Base-by-base conservation (phyloP, 192 early-diverging fungal genomes). In the Funneliformis geosporum region DNA sequence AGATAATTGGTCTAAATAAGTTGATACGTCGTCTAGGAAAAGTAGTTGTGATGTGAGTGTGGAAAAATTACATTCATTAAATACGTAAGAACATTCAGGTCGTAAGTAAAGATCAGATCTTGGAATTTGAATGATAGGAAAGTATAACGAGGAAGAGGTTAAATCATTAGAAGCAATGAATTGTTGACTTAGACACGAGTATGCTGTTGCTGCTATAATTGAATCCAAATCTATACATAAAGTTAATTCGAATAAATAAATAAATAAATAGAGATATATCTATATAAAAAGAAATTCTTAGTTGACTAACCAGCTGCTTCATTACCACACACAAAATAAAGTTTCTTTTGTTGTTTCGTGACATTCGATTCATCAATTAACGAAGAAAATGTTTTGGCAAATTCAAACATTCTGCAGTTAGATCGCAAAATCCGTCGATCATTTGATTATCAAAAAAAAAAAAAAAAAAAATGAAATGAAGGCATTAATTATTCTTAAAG, bases 171-270 rank as follows among this genome's bases (percentile, higher is more conserved):
- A 39, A 3, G 40, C 28, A 12, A 73, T 62, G 10, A 68, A 68
- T 50, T 70, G 69, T 46, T 67, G 80, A 66, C 73, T 88, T 5
- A 90, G 83, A 83, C 76, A 90, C 55, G 92, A 85, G 47, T 86
- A 88, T 5, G 88, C 64, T 33, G 93, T 68, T 1, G 92, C 80
- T 2, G 89, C 89, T 7, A 89, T 87, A 46, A 93, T 82, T 2
- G 91, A 92, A 83, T 94, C 93, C n/a, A 93, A 80, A 83, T 94
- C 93, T 90, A 76, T n/a, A 50, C 39, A 23, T 11, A 67, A n/a
- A 28, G n/a, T 60, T 28, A 21, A 16, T 11, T 62, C 16, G 61
- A 46, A 23, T 74, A 1, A 33, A 60, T 67, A 11, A 21, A 50
- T n/a, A 60, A 18, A 60, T 64, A 28, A 21, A 28, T 47, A 1